phyloP scores from a whole-genome alignment of 345 rosid species.

The Eucalyptus tenuipes region DNA sequence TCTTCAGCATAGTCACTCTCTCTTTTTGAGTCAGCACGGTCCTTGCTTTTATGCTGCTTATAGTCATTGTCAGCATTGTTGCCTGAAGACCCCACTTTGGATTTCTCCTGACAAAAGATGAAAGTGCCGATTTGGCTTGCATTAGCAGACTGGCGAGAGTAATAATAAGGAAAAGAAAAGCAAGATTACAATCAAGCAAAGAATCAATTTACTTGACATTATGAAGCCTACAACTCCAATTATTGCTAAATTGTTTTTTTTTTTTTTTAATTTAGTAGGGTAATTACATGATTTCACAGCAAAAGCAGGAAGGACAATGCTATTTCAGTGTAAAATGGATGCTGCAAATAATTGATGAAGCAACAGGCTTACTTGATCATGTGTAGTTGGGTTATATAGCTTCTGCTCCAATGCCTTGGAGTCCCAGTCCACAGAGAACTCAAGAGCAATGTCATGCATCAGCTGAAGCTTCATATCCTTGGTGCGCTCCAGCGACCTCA shows the following conservation, averaged over 20 bases:
- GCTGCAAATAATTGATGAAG: background rate
- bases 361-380: conserved; percentile 15
- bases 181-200: background rate
- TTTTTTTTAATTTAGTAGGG: background rate
- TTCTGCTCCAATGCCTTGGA: conserved; percentile 49
- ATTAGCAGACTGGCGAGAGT: background rate
- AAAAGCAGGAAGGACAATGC: background rate
- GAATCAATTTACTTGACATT: background rate
- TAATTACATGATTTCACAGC: background rate
- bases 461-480: conserved; percentile 60
- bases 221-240: background rate
- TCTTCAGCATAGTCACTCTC: background rate
- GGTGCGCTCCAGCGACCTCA: conserved; percentile 29
- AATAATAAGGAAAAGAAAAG: background rate
- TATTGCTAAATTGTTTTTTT: background rate
- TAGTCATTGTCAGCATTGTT: background rate
- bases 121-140: background rate
- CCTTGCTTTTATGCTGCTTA: conserved; percentile 1
- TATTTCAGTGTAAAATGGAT: background rate
- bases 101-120: conserved; percentile 7
- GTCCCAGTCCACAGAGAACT: conserved; percentile 55
- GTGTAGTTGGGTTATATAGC: conserved; percentile 18
- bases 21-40: background rate
- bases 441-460: conserved; percentile 43
- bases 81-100: background rate